These are phyloP conservation scores for Barnettozyma vustinii DNA, from an alignment of 805 yeast species.

Conservation along the genomic window DNA sequence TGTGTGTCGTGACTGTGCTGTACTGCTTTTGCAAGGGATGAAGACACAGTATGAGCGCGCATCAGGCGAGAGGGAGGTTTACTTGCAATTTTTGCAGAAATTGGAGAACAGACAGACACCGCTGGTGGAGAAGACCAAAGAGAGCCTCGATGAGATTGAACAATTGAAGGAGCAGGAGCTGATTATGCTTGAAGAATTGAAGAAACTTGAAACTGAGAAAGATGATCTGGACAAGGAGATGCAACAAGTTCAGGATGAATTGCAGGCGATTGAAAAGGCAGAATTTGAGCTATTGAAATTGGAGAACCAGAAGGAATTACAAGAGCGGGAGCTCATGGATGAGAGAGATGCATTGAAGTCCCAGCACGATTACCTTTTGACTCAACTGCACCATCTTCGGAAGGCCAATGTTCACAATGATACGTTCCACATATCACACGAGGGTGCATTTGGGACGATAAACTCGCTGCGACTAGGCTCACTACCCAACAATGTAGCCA, in stretches of 20 bases:
- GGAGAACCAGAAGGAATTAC: constrained; percentile 53
- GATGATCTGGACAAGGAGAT: constrained; percentile 21
- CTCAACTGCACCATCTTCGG: constrained; percentile 65
- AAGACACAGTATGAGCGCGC: constrained; percentile 67
- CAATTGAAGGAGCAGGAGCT: constrained; percentile 34
- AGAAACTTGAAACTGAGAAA: constrained; percentile 37
- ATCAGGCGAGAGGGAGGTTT: constrained; percentile 72
- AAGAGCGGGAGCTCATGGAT: constrained; percentile 42
- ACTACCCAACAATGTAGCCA: constrained; percentile 37
- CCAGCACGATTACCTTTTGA: constrained; percentile 53
- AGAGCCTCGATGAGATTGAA: constrained; percentile 20
- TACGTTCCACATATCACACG: constrained; percentile 77
- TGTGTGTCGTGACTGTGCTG: constrained; percentile 82
- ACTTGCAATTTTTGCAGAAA: constrained; percentile 65
- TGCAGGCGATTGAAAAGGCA: constrained; percentile 40
- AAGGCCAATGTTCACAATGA: constrained; percentile 78
- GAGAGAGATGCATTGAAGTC: constrained; percentile 62
- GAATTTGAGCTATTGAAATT: constrained; percentile 41
- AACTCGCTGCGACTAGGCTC: constrained; percentile 82
- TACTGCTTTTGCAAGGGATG: constrained; percentile 54
- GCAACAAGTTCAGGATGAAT: constrained; percentile 38
- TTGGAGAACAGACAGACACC: constrained; percentile 53
- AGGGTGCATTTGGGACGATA: constrained; percentile 81
- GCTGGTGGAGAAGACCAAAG: constrained; percentile 22
- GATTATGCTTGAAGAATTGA: constrained; percentile 42